Base-by-base conservation (phyloP, 108 stramenopile genomes). In the Stephanodiscus minutulus region DNA sequence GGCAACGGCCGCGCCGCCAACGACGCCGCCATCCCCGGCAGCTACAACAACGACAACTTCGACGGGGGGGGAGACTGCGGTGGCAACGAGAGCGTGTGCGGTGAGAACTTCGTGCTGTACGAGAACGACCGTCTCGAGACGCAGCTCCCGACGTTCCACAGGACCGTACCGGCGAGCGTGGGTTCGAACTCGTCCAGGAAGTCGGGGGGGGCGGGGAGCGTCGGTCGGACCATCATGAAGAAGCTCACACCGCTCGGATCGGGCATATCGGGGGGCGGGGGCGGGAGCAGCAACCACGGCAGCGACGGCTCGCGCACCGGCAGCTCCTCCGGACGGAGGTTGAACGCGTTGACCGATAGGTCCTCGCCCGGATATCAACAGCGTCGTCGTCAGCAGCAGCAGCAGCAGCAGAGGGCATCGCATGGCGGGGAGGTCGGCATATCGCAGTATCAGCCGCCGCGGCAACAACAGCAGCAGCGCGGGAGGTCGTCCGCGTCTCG, bases 141-240 rank as follows among this genome's bases (percentile, higher is more conserved):
- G 29, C 62, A 47, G 24, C 62, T 64, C 2, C 62, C 62, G 4
- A 43, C 62, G 20, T 64, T 64, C 25, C 62, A 64, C 62, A 64
- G 43, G 60, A 22, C 27, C 27, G 2, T 31, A 17, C 29, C 57
- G 15, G 29, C 57, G 31, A 27, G 29, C 27, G 29, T 31, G 15
- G 24, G 43, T 0, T 25, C n/a, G n/a, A n/a, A n/a, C n/a, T n/a
- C 22, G 37, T 64, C 62, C 43, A 44, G 15, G 43, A 44, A 44
- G 13, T 44, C 43, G 1, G 43, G 43, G 1, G 39, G 11, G 43
- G 43, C 0, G 43, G 43, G 1, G 43, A 15, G 43, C 39, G 18
- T 25, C 24, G 62, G 62, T 1, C 22, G 62, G 37, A 33, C 39
- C 25, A 44, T 64, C 46, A 64, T 64, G 20, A 28, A 29, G 5